Evolutionary conservation across 352 stramenopile species (phyloP).

Genomic region (Phytophthora tentaculata): DNA sequence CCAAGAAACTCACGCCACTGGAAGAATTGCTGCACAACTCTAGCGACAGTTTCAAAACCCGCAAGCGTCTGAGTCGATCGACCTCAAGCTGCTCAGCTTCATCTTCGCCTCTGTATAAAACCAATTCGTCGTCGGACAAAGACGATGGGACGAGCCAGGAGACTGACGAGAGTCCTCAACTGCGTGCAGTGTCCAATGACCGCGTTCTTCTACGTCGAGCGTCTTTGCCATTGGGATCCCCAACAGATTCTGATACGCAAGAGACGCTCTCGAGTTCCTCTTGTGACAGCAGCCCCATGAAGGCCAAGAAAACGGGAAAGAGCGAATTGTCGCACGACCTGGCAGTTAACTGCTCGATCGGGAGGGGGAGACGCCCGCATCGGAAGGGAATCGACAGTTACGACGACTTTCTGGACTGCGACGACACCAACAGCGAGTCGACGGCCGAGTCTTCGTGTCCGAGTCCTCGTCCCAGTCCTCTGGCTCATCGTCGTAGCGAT

Average conservation of each 20-base stretch:
- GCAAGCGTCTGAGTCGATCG: constrained; percentile 8
- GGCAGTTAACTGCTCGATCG: constrained; percentile 17
- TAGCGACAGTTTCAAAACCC: constrained; percentile 9
- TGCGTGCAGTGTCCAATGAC: constrained; percentile 17
- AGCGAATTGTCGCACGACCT: constrained; percentile 33
- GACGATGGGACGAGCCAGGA: constrained; percentile 7
- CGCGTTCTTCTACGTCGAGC: constrained; percentile 19
- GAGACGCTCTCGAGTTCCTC: constrained; percentile 21
- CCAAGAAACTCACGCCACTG: constrained; percentile 35
- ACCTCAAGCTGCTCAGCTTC: not conserved
- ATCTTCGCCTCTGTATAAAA: constrained; percentile 2
- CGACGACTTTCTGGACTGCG: constrained; percentile 72
- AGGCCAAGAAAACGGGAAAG: constrained; percentile 20
- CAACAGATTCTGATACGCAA: constrained; percentile 25
- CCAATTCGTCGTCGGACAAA: constrained; percentile 24
- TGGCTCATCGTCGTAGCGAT: constrained; percentile 38
- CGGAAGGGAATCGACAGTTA: constrained; percentile 46
- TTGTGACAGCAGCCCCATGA: constrained; percentile 22
- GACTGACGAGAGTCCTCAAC: constrained; percentile 3
- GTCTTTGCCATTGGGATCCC: constrained; percentile 16
- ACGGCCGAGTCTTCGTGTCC: constrained; percentile 76
- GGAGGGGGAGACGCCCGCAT: constrained; percentile 7
- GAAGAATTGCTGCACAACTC: constrained; percentile 31
- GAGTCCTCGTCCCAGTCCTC: constrained; percentile 60
- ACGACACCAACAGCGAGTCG: constrained; percentile 80